Evolutionary conservation across 116 monocot genomes (phyloP), one percentile per base, ranked within the genome.

Genomic region (Trichopus zeylanicus): DNA sequence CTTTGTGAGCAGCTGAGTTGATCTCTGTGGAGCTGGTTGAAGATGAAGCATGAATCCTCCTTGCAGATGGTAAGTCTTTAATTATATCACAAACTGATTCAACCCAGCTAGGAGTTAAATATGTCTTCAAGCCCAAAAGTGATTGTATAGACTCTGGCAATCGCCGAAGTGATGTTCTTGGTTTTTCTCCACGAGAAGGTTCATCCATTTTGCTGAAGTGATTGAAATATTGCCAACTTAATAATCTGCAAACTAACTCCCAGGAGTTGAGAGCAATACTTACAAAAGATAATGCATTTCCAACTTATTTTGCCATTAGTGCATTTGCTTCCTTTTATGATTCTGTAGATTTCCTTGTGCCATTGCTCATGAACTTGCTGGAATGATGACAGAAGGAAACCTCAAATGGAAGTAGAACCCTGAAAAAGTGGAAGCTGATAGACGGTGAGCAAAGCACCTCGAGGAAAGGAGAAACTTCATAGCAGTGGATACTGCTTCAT

Each of bases 11-110:
- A 31, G 28, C 0, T 29, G 6, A 6, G 20, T 71, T 51, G 34
- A 34, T 55, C 58, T 53, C 63, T 18, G 59, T 48, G 46, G 38
- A 15, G 22, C 16, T 47, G 35, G 56, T 79, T 21, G n/a, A 51
- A 21, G 10, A 22, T 13, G 62, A 29, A 38, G 10, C 31, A 25
- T 31, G 58, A 48, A 11, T 38, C 22, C 12, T 6, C 20, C 61
- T 56, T 26, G 38, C 11, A 30, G 70, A 70, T 53, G 62, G 48
- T 53, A 80, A 28, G 54, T 58, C 59, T 18, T 70, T 58, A 58
- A 80, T 71, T 62, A 80, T 80, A 52, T 31, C 38, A 32, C 56
- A 60, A 42, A 80, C 67, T 28, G 80, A 80, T 71, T 71, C 37
- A 19, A 71, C 39, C 80, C 75, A 80, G 34, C 58, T 32, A 0